These are phyloP conservation scores for Antrodiella citrinella DNA, from an alignment of 768 basidiomycete genomes.

Conservation along the genomic window DNA sequence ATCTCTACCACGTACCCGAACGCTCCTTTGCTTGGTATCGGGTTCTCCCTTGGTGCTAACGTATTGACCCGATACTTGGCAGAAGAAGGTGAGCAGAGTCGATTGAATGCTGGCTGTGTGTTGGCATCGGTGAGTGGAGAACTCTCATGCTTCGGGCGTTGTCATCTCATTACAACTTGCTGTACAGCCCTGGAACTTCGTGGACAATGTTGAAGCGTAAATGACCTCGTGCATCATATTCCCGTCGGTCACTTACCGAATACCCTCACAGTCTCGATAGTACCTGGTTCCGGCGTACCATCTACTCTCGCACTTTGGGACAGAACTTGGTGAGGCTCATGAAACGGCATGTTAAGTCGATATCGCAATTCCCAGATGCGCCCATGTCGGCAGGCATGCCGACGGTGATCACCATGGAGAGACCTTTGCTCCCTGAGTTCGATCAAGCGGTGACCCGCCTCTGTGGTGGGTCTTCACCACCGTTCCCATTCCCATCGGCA, in stretches of 20 bases:
- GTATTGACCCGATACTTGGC: conserved; percentile 86
- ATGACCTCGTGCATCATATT: too few species aligned
- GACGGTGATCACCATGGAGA: conserved; percentile 38
- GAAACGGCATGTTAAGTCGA: conserved; percentile 37
- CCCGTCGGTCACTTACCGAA: too few species aligned
- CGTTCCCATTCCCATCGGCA: conserved; percentile 39
- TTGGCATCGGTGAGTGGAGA: conserved; percentile 60
- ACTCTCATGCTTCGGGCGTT: conserved; percentile 8
- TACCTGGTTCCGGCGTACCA: conserved; percentile 46
- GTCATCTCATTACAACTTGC: conserved; percentile 2
- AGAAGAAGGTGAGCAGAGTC: conserved; percentile 62
- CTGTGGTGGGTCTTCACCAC: conserved; percentile 51
- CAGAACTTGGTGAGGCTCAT: conserved; percentile 58
- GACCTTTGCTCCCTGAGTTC: conserved; percentile 47
- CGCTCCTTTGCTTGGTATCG: conserved; percentile 78
- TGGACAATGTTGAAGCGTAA: conserved; percentile 24
- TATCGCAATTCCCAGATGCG: conserved; percentile 45
- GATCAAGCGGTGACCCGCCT: conserved; percentile 60
- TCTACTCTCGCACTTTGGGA: conserved; percentile 79
- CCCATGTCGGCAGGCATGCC: conserved; percentile 40
- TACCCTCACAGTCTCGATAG: conserved; percentile 38
- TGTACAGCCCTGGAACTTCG: conserved; percentile 43
- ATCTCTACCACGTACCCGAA: conserved; percentile 64
- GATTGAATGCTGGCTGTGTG: conserved; percentile 57
- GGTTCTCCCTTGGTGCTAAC: conserved; percentile 92